These are phyloP conservation scores for Sarocladium kiliense DNA, from an alignment of 2,329 filamentous ascomycete species.

Conservation along the genomic window DNA sequence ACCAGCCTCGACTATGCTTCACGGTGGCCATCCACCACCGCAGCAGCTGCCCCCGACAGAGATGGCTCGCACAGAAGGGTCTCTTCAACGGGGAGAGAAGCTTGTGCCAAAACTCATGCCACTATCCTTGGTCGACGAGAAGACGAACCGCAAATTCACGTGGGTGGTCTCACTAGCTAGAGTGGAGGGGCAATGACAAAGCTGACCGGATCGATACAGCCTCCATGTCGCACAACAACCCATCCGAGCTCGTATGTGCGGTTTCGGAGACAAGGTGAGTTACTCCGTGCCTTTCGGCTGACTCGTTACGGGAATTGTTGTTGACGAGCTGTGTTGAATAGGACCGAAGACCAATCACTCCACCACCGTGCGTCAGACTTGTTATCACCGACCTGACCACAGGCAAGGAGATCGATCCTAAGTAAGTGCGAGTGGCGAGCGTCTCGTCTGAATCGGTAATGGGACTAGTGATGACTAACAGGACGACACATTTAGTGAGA, in stretches of 20 bases:
- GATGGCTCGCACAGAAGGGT: neutral
- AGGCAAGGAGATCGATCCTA: conserved; percentile 77
- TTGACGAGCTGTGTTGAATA: conserved; percentile 30
- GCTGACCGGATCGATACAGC: conserved; percentile 29
- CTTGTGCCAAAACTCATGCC: neutral
- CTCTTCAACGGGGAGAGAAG: neutral
- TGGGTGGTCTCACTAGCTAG: conserved; percentile 1
- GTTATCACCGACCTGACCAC: conserved; percentile 70
- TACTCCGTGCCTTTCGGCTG: conserved; percentile 4
- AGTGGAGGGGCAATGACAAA: neutral
- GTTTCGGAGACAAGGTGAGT: conserved; percentile 91
- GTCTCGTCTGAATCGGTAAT: too few relatives aligned
- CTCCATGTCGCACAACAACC: conserved; percentile 87
- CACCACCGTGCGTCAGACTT: conserved; percentile 84
- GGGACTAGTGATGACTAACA: neutral
- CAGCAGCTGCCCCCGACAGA: neutral
- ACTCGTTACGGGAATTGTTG: neutral
- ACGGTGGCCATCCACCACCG: neutral
- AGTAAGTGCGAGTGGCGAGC: conserved; percentile 46
- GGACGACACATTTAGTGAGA: conserved; percentile 21
- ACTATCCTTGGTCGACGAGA: neutral
- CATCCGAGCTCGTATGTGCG: conserved; percentile 92
- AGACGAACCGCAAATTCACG: neutral
- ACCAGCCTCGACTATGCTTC: neutral
- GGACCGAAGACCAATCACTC: conserved; percentile 94